Percentiles rank a stretch among this genome's conserved stretches.
phyloP scores from a whole-genome alignment of 2,329 filamentous ascomycete genomes.

The Talaromyces islandicus region DNA sequence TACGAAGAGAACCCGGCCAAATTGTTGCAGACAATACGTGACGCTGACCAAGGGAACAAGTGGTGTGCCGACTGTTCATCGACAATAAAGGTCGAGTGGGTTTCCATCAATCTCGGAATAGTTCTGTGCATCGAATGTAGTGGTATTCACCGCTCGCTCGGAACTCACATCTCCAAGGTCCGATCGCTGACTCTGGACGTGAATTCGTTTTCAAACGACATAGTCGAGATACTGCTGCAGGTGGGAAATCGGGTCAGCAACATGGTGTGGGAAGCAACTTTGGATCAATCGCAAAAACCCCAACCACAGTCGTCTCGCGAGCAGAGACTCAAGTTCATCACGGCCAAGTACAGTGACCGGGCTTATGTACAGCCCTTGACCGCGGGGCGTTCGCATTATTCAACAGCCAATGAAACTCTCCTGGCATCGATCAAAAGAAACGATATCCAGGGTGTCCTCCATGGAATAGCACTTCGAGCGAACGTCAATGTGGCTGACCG shows the following conservation, averaged over 20 bases:
- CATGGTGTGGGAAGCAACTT: conserved; percentile 87
- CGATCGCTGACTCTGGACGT: conserved; percentile 93
- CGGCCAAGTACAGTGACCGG: conserved; percentile 83
- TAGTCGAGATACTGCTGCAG: conserved; percentile 85
- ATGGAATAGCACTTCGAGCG: conserved; percentile 77
- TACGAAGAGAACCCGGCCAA: conserved; percentile 80
- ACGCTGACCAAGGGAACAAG: conserved; percentile 85
- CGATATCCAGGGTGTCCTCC: conserved; percentile 87
- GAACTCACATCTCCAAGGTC: conserved; percentile 96
- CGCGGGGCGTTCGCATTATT: conserved; percentile 66
- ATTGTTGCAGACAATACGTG: conserved; percentile 77
- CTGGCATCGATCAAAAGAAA: conserved; percentile 93
- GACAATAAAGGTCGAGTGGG: conserved; percentile 92
- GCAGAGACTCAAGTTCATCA: conserved; percentile 91
- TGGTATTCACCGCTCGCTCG: conserved; percentile 90
- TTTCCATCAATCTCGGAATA: conserved; percentile 95
- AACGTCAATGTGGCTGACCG: conserved; percentile 84
- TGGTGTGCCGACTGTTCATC: conserved; percentile 94
- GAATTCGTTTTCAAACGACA: conserved; percentile 92
- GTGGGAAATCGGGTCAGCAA: conserved; percentile 94
- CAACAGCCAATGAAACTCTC: conserved; percentile 77
- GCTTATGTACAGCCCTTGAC: conserved; percentile 71
- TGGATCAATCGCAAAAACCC: conserved; percentile 71
- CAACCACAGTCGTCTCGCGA: conserved; percentile 73
- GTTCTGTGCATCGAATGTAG: conserved; percentile 97